These are phyloP conservation scores for Backusella sp. DNA, from an alignment of 192 early-diverging fungal species.

Conservation along the genomic window DNA sequence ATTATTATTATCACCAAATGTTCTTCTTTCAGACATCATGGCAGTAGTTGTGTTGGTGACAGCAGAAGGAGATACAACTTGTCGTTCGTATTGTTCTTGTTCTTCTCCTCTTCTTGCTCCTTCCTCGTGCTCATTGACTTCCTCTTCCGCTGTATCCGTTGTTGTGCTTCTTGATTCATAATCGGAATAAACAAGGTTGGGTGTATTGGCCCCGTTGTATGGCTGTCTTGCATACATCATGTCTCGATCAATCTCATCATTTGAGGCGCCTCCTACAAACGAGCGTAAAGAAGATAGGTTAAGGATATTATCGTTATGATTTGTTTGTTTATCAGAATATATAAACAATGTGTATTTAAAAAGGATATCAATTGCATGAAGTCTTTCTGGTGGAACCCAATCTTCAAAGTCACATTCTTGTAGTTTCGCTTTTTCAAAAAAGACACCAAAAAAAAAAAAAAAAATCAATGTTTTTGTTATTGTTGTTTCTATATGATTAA, in stretches of 20 bases:
- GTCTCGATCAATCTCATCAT: conserved; percentile 16
- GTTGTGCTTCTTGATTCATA: conserved; percentile 15
- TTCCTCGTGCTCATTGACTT: background rate
- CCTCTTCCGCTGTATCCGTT: conserved; percentile 7
- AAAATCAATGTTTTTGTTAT: background rate
- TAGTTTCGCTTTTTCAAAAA: conserved; percentile 10
- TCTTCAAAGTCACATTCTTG: conserved; percentile 9
- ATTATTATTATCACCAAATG: conserved; percentile 1
- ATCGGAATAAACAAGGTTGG: conserved; percentile 11
- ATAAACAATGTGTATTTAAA: background rate
- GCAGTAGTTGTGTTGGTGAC: background rate
- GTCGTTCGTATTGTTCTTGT: background rate
- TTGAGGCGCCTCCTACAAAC: conserved; percentile 17
- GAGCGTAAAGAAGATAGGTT: conserved; percentile 10
- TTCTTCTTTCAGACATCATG: background rate
- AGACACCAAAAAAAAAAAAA: background rate
- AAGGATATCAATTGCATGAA: conserved; percentile 18
- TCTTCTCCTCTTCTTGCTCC: background rate
- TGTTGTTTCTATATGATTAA: background rate
- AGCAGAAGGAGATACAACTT: background rate
- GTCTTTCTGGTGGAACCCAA: conserved; percentile 15
- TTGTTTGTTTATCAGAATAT: background rate
- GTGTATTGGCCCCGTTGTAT: conserved; percentile 11
- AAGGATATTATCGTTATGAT: conserved; percentile 7
- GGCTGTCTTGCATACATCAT: conserved; percentile 4